These are phyloP conservation scores for Triticum monococcum DNA, from an alignment of 176 grass and related monocot species.

Conservation along the genomic window DNA sequence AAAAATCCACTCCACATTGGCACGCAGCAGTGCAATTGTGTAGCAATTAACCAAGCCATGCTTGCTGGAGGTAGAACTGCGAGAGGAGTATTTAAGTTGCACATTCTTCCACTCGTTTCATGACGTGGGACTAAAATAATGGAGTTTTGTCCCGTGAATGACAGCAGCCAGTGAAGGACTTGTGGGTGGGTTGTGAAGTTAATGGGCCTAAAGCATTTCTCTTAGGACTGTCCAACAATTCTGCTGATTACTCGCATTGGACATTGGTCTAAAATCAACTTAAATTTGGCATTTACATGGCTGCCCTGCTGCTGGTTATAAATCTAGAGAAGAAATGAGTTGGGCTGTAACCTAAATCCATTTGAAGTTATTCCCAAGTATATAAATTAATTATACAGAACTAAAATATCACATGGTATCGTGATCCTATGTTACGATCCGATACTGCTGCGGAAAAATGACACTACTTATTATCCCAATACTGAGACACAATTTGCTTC, in stretches of 20 bases:
- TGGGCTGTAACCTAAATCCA: not conserved
- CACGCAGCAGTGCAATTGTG: not conserved
- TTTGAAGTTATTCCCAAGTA: not conserved
- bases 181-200: not conserved
- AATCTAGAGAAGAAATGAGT: not conserved
- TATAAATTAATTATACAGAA: not conserved
- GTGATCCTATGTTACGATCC: not conserved
- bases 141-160: not conserved
- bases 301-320: not conserved
- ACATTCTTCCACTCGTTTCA: not conserved
- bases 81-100: not conserved
- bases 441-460: not conserved
- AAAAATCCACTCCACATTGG: not conserved
- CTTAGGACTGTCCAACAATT: not conserved
- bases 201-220: not conserved
- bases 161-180: not conserved
- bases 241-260: not conserved
- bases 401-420: not conserved
- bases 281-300: not conserved
- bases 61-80: not conserved
- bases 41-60: not conserved
- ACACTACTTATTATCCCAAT: not conserved
- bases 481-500: constrained; percentile 14
- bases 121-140: not conserved
- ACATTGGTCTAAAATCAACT: not conserved